Percentiles rank a stretch among this genome's conserved stretches.
These are phyloP conservation scores for Candida gorgasii DNA, from an alignment of 805 yeast species.

Conservation along the genomic window DNA sequence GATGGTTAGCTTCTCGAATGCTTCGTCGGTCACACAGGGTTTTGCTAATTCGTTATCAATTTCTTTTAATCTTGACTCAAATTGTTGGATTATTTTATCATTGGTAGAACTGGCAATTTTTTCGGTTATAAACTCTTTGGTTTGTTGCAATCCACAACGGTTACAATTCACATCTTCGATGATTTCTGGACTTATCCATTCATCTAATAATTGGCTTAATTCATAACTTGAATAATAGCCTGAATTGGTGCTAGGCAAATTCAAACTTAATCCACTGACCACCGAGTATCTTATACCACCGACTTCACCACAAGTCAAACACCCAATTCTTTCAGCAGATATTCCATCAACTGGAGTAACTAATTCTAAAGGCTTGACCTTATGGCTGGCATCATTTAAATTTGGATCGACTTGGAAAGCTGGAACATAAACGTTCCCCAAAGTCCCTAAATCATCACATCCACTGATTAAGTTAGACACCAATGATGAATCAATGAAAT, in stretches of 20 bases:
- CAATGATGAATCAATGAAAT: conserved; percentile 23
- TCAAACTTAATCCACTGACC: conserved; percentile 70
- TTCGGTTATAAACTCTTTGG: conserved; percentile 47
- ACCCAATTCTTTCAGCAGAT: conserved; percentile 85
- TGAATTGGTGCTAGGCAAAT: conserved; percentile 50
- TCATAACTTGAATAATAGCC: conserved; percentile 32
- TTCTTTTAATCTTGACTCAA: conserved; percentile 28
- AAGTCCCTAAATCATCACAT: conserved; percentile 51
- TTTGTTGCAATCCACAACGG: conserved; percentile 77
- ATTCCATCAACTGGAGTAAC: conserved; percentile 92
- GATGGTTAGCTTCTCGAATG: conserved; percentile 70
- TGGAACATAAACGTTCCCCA: conserved; percentile 70
- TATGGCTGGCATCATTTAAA: conserved; percentile 40
- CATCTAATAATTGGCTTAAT: conserved; percentile 55
- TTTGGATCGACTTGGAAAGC: conserved; percentile 79
- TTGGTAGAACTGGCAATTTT: conserved; percentile 51
- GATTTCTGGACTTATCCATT: conserved; percentile 78
- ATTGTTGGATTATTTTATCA: conserved; percentile 30
- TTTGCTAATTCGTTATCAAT: conserved; percentile 53
- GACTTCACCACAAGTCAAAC: conserved; percentile 87
- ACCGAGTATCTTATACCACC: conserved; percentile 89
- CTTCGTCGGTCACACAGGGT: conserved; percentile 77
- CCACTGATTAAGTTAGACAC: conserved; percentile 33
- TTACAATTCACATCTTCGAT: conserved; percentile 95
- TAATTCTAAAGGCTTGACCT: conserved; percentile 54